Evolutionary conservation across 306 rosid genomes (phyloP).

Genomic region (Astragalus glycyphyllos): DNA sequence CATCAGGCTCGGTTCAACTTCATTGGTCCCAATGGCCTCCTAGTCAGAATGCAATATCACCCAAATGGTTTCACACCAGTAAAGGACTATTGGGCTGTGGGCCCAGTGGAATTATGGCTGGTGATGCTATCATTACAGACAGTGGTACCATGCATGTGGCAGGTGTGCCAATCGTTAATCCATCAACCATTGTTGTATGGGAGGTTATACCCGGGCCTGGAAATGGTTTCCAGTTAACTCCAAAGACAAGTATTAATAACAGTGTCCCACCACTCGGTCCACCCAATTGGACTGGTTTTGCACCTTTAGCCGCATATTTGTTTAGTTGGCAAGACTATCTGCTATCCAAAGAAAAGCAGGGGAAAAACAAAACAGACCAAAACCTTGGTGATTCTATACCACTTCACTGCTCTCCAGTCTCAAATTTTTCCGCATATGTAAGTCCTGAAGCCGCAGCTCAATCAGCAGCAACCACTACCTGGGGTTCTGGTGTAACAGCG

Average conservation of each 20-base stretch:
- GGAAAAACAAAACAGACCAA: conserved; percentile 69
- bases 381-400: conserved; percentile 63
- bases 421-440: conserved; percentile 95
- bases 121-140: conserved; percentile 95
- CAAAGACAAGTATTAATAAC: conserved; percentile 67
- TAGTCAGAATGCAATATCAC: conserved; percentile 62
- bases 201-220: conserved; percentile 98
- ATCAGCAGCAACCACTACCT: conserved; percentile 87
- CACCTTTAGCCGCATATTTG: conserved; percentile 89
- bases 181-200: conserved; percentile 97
- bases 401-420: conserved; percentile 97
- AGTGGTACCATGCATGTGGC: conserved; percentile 97
- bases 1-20: conserved; percentile 94
- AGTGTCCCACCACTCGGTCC: conserved; percentile 75
- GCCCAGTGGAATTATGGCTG: conserved; percentile 95
- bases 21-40: conserved; percentile 99
- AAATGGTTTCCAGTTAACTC: conserved; percentile 83
- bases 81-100: conserved; percentile 95
- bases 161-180: conserved; percentile 91
- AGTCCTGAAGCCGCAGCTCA: conserved; percentile 95
- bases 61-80: conserved; percentile 93
- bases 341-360: conserved; percentile 74
- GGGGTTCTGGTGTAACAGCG: conserved; percentile 98
- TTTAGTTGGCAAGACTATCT: conserved; percentile 94
- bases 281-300: conserved; percentile 88